phyloP scores from a whole-genome alignment of 2,329 filamentous ascomycete species.

The Monilinia laxa region DNA sequence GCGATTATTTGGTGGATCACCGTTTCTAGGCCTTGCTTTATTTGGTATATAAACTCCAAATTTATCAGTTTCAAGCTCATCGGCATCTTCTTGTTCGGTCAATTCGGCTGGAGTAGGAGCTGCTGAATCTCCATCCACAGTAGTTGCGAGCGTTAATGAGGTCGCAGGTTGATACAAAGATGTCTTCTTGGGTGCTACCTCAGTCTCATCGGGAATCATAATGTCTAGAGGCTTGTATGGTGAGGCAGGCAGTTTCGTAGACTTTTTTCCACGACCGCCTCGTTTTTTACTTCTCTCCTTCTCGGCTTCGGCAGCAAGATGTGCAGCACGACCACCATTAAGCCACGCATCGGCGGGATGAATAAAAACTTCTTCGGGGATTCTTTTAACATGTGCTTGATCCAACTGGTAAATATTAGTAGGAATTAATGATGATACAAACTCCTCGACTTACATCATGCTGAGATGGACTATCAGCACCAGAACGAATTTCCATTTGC shows the following conservation, averaged over 20 bases:
- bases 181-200: conserved; percentile 25
- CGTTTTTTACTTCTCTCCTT: conserved; percentile 18
- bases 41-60: conserved; percentile 34
- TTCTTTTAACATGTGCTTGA: conserved; percentile 20
- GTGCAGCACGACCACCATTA: conserved; percentile 19
- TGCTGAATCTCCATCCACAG: conserved; percentile 27
- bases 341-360: conserved; percentile 21
- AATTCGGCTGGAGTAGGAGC: conserved; percentile 30
- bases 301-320: conserved; percentile 21
- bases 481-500: conserved; percentile 24
- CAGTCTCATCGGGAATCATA: conserved; percentile 18
- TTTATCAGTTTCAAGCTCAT: conserved; percentile 31
- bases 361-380: conserved; percentile 2
- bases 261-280: conserved; percentile 20
- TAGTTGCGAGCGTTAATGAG: conserved; percentile 12
- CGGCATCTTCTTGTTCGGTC: conserved; percentile 31
- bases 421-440: neutral
- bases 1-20: conserved; percentile 34
- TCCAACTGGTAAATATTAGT: conserved; percentile 31
- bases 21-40: conserved; percentile 32
- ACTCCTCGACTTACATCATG: conserved; percentile 31
- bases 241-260: conserved; percentile 20
- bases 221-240: conserved; percentile 8
- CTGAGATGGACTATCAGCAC: conserved; percentile 31
- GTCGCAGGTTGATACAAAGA: conserved; percentile 27